These are phyloP conservation scores for Fusarium clavum DNA, from an alignment of 2,329 filamentous ascomycete genomes.

Conservation along the genomic window DNA sequence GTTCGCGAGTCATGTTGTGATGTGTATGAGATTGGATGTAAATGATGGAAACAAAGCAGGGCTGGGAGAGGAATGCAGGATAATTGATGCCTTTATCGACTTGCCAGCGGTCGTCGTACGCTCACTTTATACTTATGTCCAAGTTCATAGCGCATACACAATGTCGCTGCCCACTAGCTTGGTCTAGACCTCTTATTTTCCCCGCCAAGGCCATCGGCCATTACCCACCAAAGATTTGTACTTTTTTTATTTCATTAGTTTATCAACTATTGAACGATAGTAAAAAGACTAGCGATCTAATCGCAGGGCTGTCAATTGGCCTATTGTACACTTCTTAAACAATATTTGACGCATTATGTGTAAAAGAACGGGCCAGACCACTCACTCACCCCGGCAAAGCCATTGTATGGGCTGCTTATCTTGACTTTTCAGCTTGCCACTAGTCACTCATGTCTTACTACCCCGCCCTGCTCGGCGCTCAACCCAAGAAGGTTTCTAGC, in stretches of 20 bases:
- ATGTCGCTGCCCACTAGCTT: background rate
- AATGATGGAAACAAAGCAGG: background rate
- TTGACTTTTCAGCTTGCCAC: background rate
- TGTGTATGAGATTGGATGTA: background rate
- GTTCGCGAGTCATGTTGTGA: background rate
- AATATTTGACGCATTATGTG: background rate
- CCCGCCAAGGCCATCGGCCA: accelerated
- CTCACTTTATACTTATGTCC: background rate
- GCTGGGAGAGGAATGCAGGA: accelerated
- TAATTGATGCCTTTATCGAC: accelerated
- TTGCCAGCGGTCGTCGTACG: background rate
- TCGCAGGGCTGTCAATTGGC: no score
- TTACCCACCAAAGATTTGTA: accelerated
- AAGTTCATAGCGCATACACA: background rate
- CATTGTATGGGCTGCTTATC: background rate
- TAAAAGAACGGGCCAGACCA: background rate
- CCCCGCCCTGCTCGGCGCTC: background rate
- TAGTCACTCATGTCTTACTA: background rate
- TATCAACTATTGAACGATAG: accelerated
- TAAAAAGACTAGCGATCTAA: accelerated
- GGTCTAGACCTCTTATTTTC: background rate
- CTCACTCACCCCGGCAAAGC: background rate
- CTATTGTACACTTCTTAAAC: no score
- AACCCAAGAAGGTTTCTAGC: background rate
- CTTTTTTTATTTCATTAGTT: background rate